Percentiles rank a stretch among this genome's conserved stretches.
These are phyloP conservation scores for Moniliophthora roreri DNA, from an alignment of 1,284 basidiomycete genomes.

Conservation along the genomic window DNA sequence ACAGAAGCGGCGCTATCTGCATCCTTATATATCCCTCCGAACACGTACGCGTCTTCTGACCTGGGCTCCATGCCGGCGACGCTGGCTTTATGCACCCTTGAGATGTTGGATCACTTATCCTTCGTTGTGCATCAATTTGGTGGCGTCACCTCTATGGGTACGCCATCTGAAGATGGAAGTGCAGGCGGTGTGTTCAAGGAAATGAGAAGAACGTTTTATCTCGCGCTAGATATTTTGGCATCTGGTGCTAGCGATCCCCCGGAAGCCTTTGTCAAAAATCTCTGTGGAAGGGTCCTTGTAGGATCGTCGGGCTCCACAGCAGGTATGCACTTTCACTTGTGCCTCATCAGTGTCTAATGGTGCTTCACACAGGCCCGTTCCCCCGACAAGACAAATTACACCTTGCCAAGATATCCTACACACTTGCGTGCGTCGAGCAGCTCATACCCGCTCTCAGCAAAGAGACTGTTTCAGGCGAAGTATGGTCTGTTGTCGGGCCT, in stretches of 20 bases:
- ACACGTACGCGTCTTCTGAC: slow-evolving; percentile 12
- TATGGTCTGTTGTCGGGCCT: slow-evolving; percentile 62
- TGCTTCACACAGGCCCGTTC: neutral
- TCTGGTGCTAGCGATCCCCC: slow-evolving; percentile 32
- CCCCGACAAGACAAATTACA: slow-evolving; percentile 21
- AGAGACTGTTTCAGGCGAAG: slow-evolving; percentile 44
- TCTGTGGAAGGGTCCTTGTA: neutral
- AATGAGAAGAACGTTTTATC: slow-evolving; percentile 68
- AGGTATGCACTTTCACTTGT: no score
- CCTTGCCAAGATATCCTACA: slow-evolving; percentile 56
- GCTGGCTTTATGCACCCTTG: slow-evolving; percentile 50
- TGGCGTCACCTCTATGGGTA: slow-evolving; percentile 54
- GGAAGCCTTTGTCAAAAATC: slow-evolving; percentile 8
- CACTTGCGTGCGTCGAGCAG: slow-evolving; percentile 68
- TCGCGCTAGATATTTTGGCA: slow-evolving; percentile 64
- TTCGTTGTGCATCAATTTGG: slow-evolving; percentile 75
- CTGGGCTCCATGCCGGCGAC: slow-evolving; percentile 35
- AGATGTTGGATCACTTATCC: slow-evolving; percentile 60
- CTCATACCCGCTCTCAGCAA: slow-evolving; percentile 57
- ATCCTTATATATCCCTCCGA: slow-evolving; percentile 48
- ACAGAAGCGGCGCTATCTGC: slow-evolving; percentile 59
- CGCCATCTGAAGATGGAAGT: slow-evolving; percentile 6
- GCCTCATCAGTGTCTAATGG: no score
- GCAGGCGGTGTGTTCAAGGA: slow-evolving; percentile 55
- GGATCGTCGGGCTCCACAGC: no score